Evolutionary conservation across 2,329 filamentous ascomycete species (phyloP).

Genomic region (Talaromyces sp.): DNA sequence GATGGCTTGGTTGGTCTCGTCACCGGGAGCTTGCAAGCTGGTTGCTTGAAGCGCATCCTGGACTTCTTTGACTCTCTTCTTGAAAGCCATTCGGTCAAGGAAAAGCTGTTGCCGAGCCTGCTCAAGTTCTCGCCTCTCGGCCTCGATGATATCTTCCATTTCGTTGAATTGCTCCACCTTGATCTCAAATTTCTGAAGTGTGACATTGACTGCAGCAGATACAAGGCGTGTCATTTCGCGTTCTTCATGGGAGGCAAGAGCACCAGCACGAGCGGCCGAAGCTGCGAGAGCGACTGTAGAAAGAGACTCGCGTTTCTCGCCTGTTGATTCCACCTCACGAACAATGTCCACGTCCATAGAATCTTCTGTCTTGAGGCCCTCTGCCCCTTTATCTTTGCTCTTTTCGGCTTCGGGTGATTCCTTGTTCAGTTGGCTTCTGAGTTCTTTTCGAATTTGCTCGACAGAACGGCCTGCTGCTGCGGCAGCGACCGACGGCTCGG

Average conservation of each 20-base stretch:
- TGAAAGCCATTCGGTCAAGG: conserved; percentile 83
- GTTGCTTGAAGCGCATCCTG: conserved; percentile 60
- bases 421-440: conserved; percentile 72
- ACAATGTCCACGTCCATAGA: conserved; percentile 52
- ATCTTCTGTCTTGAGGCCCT: conserved; percentile 48
- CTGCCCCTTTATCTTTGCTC: conserved; percentile 44
- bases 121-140: conserved; percentile 88
- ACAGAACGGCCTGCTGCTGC: conserved; percentile 85
- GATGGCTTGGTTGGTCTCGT: conserved; percentile 33
- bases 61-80: conserved; percentile 75
- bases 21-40: conserved; percentile 36
- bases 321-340: conserved; percentile 28
- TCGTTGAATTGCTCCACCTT: conserved; percentile 96
- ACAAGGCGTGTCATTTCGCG: conserved; percentile 93
- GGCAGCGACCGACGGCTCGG: conserved; percentile 83
- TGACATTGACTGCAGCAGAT: conserved; percentile 84
- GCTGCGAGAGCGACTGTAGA: conserved; percentile 79
- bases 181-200: conserved; percentile 90
- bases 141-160: conserved; percentile 86
- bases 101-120: conserved; percentile 88
- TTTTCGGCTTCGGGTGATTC: conserved; percentile 37
- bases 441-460: conserved; percentile 72
- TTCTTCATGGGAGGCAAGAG: conserved; percentile 90
- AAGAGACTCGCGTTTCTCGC: conserved; percentile 38
- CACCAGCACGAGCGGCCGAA: conserved; percentile 77